phyloP scores from a whole-genome alignment of 139 green algal genomes.

The Chlamydomonas schloesseri region DNA sequence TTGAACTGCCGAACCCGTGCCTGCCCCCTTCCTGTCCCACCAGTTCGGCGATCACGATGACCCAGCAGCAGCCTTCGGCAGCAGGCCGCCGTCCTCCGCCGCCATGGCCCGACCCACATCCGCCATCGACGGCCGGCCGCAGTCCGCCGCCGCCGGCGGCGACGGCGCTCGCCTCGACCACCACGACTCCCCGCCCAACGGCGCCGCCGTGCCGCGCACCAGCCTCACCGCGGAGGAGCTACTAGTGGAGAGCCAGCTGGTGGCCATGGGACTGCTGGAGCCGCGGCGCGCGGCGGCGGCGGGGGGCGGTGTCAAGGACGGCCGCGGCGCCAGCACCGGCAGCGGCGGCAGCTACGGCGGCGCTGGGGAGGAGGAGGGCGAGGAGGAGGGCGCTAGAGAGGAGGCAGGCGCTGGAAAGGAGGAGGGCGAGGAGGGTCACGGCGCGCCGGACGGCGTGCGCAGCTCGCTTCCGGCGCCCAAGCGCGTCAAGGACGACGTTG shows the following conservation, averaged over 20 bases:
- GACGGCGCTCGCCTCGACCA: background rate
- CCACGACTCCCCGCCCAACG: background rate
- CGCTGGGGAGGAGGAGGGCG: background rate
- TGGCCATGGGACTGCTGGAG: constrained; percentile 55
- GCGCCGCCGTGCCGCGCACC: background rate
- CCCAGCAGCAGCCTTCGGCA: too few species aligned
- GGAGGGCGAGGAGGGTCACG: background rate
- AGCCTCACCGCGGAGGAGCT: constrained; percentile 46
- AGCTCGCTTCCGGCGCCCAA: constrained; percentile 8
- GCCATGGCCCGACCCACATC: background rate
- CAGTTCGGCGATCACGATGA: too few species aligned
- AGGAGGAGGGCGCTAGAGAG: background rate
- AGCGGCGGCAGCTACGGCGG: background rate
- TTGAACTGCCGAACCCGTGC: too few species aligned
- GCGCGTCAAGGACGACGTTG: constrained; percentile 23
- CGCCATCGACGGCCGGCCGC: background rate
- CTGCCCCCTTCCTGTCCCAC: too few species aligned
- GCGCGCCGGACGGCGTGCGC: background rate
- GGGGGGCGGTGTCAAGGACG: background rate
- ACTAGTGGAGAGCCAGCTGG: constrained; percentile 54
- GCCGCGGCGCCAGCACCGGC: background rate
- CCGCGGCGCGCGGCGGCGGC: background rate
- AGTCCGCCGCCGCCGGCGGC: background rate
- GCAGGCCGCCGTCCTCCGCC: too few species aligned
- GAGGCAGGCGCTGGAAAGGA: background rate